phyloP scores from a whole-genome alignment of 495 filamentous ascomycete species.

The Evernia prunastri region DNA sequence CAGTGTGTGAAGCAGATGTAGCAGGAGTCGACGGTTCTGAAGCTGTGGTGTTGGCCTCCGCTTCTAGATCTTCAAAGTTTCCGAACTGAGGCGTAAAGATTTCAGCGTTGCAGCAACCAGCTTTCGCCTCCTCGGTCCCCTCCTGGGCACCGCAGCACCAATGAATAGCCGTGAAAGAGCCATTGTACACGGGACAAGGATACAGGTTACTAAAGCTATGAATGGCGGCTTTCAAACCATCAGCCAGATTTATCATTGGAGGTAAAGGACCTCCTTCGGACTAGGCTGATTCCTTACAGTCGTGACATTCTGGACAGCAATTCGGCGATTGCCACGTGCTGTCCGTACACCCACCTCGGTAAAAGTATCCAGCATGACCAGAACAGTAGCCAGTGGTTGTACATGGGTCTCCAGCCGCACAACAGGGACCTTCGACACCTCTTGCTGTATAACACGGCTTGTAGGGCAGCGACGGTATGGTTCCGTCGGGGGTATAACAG shows the following conservation, averaged over 20 bases:
- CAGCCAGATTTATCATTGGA: background rate
- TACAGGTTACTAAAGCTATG: constrained; percentile 11
- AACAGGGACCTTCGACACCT: constrained; percentile 9
- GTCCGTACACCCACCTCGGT: constrained; percentile 13
- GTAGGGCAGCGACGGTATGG: background rate
- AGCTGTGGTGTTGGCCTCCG: background rate
- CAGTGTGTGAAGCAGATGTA: background rate
- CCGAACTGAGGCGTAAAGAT: background rate
- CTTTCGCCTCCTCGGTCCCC: background rate
- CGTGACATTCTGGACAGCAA: constrained; percentile 21
- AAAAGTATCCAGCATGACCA: background rate
- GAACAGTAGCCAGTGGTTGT: constrained; percentile 3
- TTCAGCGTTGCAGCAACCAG: constrained; percentile 3
- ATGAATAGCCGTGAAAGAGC: background rate
- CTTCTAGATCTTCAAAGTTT: background rate
- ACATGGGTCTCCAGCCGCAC: background rate
- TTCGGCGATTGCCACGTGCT: constrained; percentile 1
- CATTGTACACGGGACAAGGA: background rate
- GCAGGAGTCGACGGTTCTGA: background rate
- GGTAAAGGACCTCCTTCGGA: background rate
- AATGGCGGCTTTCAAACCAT: constrained; percentile 3
- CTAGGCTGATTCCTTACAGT: background rate
- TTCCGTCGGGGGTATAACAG: constrained; percentile 3
- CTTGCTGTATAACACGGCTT: background rate
- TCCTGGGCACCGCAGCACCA: constrained; percentile 7